Percentiles rank a stretch among this genome's conserved stretches.
These are phyloP conservation scores for Ruellia speciosa DNA, from an alignment of 305 asterid species.

Conservation along the genomic window DNA sequence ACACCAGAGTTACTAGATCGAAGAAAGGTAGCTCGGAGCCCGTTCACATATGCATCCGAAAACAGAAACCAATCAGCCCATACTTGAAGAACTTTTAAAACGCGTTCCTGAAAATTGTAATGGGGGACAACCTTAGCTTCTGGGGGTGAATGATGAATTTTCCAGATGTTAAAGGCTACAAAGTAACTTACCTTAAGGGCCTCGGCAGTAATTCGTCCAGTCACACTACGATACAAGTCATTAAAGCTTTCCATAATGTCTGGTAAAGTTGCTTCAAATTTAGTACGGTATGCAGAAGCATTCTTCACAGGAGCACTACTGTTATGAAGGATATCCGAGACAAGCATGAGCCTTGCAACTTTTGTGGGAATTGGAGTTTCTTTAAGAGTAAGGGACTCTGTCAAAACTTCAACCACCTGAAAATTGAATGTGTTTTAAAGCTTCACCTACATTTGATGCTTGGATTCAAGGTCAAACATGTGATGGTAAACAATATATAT, in stretches of 20 bases:
- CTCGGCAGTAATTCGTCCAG: conserved; percentile 94
- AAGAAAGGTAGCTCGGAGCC: conserved; percentile 87
- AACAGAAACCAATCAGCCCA: conserved; percentile 98
- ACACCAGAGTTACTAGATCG: conserved; percentile 82
- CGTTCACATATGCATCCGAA: conserved; percentile 88
- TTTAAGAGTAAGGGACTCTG: conserved; percentile 94
- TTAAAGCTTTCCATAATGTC: conserved; percentile 88
- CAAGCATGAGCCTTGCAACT: conserved; percentile 99
- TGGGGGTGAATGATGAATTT: conserved; percentile 11
- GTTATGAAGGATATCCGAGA: conserved; percentile 89
- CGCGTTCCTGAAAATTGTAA: conserved; percentile 58
- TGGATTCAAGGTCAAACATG: conserved; percentile 2
- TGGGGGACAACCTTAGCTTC: conserved; percentile 19
- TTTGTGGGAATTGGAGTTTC: conserved; percentile 97
- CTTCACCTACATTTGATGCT: background rate
- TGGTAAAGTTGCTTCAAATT: conserved; percentile 63
- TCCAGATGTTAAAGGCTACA: conserved; percentile 6
- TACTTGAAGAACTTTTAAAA: conserved; percentile 84
- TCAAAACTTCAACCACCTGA: conserved; percentile 93
- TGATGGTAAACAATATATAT: conserved; percentile 12
- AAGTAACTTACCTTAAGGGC: conserved; percentile 66
- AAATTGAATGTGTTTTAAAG: background rate
- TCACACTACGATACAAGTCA: conserved; percentile 85
- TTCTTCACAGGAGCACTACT: conserved; percentile 81
- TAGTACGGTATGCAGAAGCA: conserved; percentile 76